Conservation (phyloP, 2,329 filamentous ascomycete genomes). For the Aspergillus spinulosporus region DNA sequence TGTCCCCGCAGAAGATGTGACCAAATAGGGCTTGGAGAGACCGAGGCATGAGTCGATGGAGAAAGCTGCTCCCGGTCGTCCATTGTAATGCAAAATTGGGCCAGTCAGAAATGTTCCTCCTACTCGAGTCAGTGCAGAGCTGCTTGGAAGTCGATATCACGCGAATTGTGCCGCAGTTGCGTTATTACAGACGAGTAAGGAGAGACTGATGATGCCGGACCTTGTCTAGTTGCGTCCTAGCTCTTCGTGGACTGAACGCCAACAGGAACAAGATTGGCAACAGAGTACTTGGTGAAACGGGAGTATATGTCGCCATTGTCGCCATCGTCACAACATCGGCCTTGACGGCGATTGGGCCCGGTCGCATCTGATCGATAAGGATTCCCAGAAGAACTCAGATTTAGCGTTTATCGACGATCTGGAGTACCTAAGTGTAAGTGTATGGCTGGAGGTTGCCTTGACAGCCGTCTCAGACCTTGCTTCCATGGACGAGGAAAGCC, state of each 20-base stretch:
- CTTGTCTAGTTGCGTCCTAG: neutral
- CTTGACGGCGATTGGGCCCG: slow-evolving; percentile 13
- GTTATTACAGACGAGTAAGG: slow-evolving; percentile 24
- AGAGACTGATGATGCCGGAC: neutral
- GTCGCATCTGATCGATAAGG: slow-evolving; percentile 1
- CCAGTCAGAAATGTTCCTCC: neutral
- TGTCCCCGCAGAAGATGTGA: neutral
- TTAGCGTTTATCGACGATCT: neutral
- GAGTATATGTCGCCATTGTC: slow-evolving; percentile 20
- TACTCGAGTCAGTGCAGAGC: neutral
- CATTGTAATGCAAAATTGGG: neutral
- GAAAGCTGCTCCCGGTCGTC: neutral
- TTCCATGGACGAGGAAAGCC: too few species aligned
- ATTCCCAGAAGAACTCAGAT: neutral
- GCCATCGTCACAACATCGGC: slow-evolving; percentile 20
- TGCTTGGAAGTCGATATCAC: slow-evolving; percentile 18
- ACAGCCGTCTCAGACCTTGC: too few species aligned
- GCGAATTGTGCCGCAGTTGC: slow-evolving; percentile 25
- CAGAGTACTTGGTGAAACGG: slow-evolving; percentile 9
- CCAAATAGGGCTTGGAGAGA: neutral
- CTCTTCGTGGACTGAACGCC: neutral
- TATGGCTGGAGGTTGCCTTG: too few species aligned
- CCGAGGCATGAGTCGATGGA: neutral
- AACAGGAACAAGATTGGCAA: slow-evolving; percentile 18
- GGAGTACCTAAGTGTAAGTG: neutral